Conservation (phyloP, 2,329 filamentous ascomycete genomes). For the Aspergillus persii region DNA sequence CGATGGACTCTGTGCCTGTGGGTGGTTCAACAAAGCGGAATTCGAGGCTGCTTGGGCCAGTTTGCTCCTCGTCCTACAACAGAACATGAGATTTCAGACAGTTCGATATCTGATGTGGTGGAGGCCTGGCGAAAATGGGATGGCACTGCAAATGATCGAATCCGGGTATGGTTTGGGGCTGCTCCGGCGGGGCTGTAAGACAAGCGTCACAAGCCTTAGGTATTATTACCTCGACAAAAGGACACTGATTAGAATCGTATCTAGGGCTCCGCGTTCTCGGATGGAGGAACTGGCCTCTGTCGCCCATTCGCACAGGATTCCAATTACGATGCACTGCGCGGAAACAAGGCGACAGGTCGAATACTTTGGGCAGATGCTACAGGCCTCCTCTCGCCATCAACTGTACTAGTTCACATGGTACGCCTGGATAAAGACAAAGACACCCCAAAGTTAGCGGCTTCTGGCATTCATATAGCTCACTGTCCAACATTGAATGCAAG, state of each 20-base stretch:
- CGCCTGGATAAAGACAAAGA: constrained; percentile 49
- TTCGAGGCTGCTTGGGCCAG: constrained; percentile 45
- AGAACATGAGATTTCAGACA: constrained; percentile 44
- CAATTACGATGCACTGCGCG: constrained; percentile 49
- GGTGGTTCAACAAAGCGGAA: constrained; percentile 46
- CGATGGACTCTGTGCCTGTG: constrained; percentile 43
- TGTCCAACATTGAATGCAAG: constrained; percentile 54
- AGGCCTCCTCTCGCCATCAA: constrained; percentile 31
- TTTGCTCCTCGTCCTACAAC: constrained; percentile 46
- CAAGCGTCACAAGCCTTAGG: too few relatives aligned
- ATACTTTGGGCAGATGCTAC: constrained; percentile 35
- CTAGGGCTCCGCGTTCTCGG: background rate
- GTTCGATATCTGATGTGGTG: constrained; percentile 41
- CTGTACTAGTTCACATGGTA: constrained; percentile 54
- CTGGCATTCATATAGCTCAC: constrained; percentile 49
- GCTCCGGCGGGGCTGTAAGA: constrained; percentile 43
- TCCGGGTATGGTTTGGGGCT: constrained; percentile 50
- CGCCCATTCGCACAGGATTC: constrained; percentile 40
- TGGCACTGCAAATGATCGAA: constrained; percentile 37
- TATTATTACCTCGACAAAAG: background rate
- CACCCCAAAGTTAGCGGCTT: constrained; percentile 38
- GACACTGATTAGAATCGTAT: background rate
- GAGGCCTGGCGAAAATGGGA: constrained; percentile 36
- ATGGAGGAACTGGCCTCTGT: constrained; percentile 44
- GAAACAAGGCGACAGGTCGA: constrained; percentile 25